Conservation (phyloP, 164 flowering plant genomes). For the Chloranthus sessilifolius region DNA sequence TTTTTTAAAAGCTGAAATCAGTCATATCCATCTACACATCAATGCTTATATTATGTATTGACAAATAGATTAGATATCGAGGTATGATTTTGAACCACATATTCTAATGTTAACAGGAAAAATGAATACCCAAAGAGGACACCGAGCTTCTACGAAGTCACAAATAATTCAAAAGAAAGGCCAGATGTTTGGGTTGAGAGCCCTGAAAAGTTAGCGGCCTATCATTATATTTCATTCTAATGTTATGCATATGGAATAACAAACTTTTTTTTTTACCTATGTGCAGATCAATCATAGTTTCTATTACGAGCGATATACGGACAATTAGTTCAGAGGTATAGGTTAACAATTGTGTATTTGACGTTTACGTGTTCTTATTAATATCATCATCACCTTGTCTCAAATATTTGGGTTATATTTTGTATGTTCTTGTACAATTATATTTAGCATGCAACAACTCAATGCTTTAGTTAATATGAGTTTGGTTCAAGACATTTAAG, state of each 20-base stretch:
- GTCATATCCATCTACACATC: too few relatives aligned
- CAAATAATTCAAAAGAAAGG: slow-evolving; percentile 90
- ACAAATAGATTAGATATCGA: too few relatives aligned
- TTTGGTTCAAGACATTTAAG: too few relatives aligned
- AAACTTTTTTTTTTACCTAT: slow-evolving; percentile 2
- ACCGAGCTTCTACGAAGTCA: slow-evolving; percentile 84
- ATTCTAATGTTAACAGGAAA: slow-evolving; percentile 42
- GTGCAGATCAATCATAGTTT: slow-evolving; percentile 79
- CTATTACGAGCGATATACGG: slow-evolving; percentile 92
- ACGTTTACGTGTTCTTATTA: not conserved
- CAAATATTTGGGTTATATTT: too few relatives aligned
- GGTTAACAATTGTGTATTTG: not conserved
- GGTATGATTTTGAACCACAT: not conserved
- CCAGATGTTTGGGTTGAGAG: slow-evolving; percentile 99
- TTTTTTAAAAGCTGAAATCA: too few relatives aligned
- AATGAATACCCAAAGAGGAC: slow-evolving; percentile 79
- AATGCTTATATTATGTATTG: too few relatives aligned
- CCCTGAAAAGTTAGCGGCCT: slow-evolving; percentile 76
- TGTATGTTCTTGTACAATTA: too few relatives aligned
- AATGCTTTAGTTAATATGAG: too few relatives aligned
- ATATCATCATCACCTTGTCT: too few relatives aligned
- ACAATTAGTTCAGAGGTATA: slow-evolving; percentile 84
- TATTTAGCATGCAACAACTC: too few relatives aligned
- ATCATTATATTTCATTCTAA: slow-evolving; percentile 3
- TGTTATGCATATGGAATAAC: not conserved